Percentiles rank a stretch among this genome's conserved stretches.
These are phyloP conservation scores for Trichoderma simmonsii DNA, from an alignment of 2,329 filamentous ascomycete species.

Conservation along the genomic window DNA sequence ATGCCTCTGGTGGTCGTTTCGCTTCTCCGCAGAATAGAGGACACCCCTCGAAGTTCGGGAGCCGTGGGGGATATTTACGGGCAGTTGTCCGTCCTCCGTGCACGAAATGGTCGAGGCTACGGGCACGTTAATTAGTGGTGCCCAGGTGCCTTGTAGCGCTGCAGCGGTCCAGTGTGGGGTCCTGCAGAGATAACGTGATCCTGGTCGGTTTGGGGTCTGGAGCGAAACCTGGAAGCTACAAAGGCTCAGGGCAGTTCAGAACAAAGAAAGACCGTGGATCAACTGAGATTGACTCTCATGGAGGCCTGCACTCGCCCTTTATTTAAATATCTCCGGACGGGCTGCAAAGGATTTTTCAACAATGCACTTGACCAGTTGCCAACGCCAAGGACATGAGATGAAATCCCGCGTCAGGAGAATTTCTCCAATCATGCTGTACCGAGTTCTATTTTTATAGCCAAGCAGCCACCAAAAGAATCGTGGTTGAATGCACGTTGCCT, in stretches of 20 bases:
- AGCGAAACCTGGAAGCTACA: neutral
- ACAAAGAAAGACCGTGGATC: neutral
- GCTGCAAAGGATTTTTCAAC: neutral
- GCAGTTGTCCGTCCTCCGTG: neutral
- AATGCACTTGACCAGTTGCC: neutral
- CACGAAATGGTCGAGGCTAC: constrained; percentile 1
- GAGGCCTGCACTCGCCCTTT: neutral
- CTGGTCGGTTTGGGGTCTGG: neutral
- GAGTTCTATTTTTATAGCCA: constrained; percentile 16
- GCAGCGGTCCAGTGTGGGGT: constrained; percentile 15
- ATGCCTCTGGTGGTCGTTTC: constrained; percentile 12
- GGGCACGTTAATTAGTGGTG: constrained; percentile 7
- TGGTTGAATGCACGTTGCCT: constrained; percentile 15
- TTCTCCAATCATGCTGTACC: constrained; percentile 6
- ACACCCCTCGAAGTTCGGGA: constrained; percentile 8
- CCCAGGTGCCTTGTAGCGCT: constrained; percentile 3
- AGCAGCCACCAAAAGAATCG: constrained; percentile 4
- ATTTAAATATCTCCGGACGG: neutral
- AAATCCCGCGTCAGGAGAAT: constrained; percentile 10
- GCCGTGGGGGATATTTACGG: constrained; percentile 8
- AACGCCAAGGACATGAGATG: constrained; percentile 6
- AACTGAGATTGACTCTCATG: neutral
- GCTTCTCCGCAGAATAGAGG: constrained; percentile 17
- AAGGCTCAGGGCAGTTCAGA: neutral
- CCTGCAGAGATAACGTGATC: constrained; percentile 19